Percentiles rank a stretch among this genome's conserved stretches.
These are phyloP conservation scores for Achlya hypogyna DNA, from an alignment of 352 stramenopile genomes.

Conservation along the genomic window DNA sequence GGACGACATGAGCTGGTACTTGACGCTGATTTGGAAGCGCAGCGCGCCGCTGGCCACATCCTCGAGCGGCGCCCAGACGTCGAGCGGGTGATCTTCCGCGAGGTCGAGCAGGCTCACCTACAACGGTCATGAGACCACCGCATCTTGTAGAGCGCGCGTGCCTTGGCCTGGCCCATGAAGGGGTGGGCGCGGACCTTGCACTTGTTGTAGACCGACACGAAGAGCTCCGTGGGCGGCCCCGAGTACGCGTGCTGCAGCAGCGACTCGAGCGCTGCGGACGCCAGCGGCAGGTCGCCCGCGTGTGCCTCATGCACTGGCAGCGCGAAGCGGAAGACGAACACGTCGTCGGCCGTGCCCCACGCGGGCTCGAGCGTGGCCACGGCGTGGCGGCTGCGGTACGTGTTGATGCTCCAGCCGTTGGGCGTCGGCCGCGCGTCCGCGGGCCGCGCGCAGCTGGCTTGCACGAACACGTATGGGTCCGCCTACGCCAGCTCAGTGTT, in stretches of 20 bases:
- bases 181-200: constrained; percentile 68
- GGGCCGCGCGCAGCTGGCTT: constrained; percentile 33
- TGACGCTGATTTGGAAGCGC: constrained; percentile 51
- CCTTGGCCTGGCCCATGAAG: constrained; percentile 61
- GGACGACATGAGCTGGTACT: constrained; percentile 76
- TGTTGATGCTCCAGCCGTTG: constrained; percentile 50
- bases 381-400: constrained; percentile 54
- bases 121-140: constrained; percentile 1
- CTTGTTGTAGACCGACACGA: constrained; percentile 67
- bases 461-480: constrained; percentile 68
- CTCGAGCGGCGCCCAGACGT: constrained; percentile 63
- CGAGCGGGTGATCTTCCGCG: constrained; percentile 48
- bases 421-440: constrained; percentile 34
- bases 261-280: constrained; percentile 34
- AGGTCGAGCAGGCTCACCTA: constrained; percentile 44
- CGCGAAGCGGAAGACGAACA: constrained; percentile 64
- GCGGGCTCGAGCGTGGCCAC: constrained; percentile 41
- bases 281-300: constrained; percentile 23
- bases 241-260: constrained; percentile 53
- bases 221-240: constrained; percentile 45
- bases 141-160: neutral
- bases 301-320: constrained; percentile 61
- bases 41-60: constrained; percentile 43
- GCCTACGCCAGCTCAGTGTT: constrained; percentile 29
- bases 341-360: constrained; percentile 43